Base-by-base conservation (phyloP, 1,139 yeast genomes). In the Diutina siamensis region DNA sequence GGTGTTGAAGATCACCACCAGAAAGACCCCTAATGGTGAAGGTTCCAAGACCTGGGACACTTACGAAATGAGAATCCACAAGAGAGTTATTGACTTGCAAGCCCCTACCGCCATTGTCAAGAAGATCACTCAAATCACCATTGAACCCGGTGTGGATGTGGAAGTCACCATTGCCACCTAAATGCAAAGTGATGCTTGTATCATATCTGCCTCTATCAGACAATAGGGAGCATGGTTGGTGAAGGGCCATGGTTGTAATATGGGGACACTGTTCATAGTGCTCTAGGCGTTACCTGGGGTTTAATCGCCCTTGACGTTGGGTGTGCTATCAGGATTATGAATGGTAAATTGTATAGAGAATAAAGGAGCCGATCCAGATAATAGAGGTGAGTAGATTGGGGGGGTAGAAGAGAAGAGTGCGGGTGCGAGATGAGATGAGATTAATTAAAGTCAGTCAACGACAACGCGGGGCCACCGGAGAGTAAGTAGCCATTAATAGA, bases 21-120 rank as follows among this genome's bases (percentile, higher is more conserved):
- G 99, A 86, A 94, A 94, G 88, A 83, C 98, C 68, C 99, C 99
- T 67, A 94, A 94, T 74, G 99, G 99, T 89, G 97, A 94, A 80
- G 99, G 99, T 89, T 92, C 98, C 64, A 92, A 94, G 89, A 94
- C 99, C 65, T 94, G 97, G 97, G 99, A 94, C 72, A 77, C 94
- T 64, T 94, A 82, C 74, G 98, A 94, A 80, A 86, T 94, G 95
- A 88, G 97, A 83, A 88, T 94, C 80, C 98, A 94, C 96, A 94
- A 94, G 94, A 89, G 99, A 78, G 83, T 87, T 72, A 87, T 92
- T 67, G 97, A 92, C 79, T 81, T 94, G 73, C 94, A 86, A 77
- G 95, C 98, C 60, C 96, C 97, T 71, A 87, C 95, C 67, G 76
- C 80, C 58, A 74, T 83, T 60, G 95, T 94, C 73, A 87, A 85